These are phyloP conservation scores for Trypanosoma boissoni DNA, from an alignment of 208 protist species.

Conservation along the genomic window DNA sequence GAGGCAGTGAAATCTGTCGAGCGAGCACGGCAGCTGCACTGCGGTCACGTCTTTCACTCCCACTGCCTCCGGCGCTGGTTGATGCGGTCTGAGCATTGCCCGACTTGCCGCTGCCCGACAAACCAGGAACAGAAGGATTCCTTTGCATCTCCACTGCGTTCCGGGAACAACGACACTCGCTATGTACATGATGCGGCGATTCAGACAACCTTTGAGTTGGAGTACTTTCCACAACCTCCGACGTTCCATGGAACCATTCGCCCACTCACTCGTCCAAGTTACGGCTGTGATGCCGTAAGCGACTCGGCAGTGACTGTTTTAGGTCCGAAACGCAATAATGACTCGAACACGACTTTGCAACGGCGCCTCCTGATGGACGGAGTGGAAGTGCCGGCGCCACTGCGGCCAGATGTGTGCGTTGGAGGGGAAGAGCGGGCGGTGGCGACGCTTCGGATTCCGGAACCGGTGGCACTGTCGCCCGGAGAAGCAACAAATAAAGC, in stretches of 20 bases:
- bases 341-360: no score
- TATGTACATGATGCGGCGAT: conserved; percentile 17
- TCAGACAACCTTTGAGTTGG: conserved; percentile 20
- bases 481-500: no score
- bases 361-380: no score
- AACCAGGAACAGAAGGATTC: background rate
- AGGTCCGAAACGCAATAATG: no score
- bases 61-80: conserved; percentile 79
- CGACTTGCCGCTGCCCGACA: conserved; percentile 57
- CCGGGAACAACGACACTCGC: no score
- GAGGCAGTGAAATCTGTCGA: conserved; percentile 42
- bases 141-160: background rate
- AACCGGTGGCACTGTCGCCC: no score
- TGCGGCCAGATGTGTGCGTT: no score
- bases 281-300: no score
- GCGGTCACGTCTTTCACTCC: conserved; percentile 81
- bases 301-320: background rate
- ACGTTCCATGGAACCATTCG: conserved; percentile 14
- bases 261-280: conserved; percentile 10
- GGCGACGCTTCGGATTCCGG: no score
- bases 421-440: no score
- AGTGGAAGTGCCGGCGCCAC: no score
- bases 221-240: conserved; percentile 1
- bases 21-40: conserved; percentile 59
- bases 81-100: conserved; percentile 47